Evolutionary conservation across 768 basidiomycete species (phyloP).

Genomic region (Termitomyces sp.): DNA sequence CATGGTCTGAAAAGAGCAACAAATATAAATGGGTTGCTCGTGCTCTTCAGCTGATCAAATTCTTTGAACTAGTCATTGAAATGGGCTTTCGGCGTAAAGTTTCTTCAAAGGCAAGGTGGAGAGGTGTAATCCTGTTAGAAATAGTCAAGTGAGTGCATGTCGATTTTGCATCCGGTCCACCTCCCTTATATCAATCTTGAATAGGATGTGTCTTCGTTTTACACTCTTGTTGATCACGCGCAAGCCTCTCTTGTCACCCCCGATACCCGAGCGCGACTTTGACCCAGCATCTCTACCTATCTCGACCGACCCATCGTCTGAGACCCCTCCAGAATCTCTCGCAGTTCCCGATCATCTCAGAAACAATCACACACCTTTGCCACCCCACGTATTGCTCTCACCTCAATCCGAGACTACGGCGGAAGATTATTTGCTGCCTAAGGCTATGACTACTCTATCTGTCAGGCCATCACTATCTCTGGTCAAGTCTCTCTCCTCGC

Average conservation of each 20-base stretch:
- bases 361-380: constrained; percentile 69
- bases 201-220: constrained; percentile 71
- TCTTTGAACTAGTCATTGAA: constrained; percentile 81
- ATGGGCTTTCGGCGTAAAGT: constrained; percentile 78
- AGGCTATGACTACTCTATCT: constrained; percentile 66
- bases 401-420: constrained; percentile 48
- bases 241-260: constrained; percentile 69
- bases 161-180: constrained; percentile 4
- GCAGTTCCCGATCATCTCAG: constrained; percentile 74
- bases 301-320: constrained; percentile 47
- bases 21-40: constrained; percentile 79
- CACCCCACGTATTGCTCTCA: constrained; percentile 60
- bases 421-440: constrained; percentile 80
- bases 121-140: constrained; percentile 73
- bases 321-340: constrained; percentile 44
- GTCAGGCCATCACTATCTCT: constrained; percentile 70
- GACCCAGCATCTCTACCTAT: constrained; percentile 66
- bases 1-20: constrained; percentile 68
- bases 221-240: constrained; percentile 68
- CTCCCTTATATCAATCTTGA: constrained; percentile 6
- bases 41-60: constrained; percentile 68
- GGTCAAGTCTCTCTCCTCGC: constrained; percentile 50
- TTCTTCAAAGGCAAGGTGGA: constrained; percentile 63
- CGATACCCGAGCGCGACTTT: constrained; percentile 84
- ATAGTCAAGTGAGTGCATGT: constrained; percentile 66